These are phyloP conservation scores for Umbelopsis sp. DNA, from an alignment of 192 early-diverging fungal genomes.

Conservation along the genomic window DNA sequence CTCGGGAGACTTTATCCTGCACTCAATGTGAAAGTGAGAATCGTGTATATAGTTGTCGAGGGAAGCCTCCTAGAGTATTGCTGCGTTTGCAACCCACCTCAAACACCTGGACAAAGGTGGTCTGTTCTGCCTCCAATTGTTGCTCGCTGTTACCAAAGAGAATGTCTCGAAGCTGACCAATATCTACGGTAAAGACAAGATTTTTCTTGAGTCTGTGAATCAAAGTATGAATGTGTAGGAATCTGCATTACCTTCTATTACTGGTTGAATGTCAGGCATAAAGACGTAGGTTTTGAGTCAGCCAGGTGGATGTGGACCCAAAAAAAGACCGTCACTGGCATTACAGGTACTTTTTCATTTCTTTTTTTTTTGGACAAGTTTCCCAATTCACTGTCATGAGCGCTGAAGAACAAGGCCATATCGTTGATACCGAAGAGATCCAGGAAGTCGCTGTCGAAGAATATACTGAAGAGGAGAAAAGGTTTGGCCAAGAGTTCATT, in stretches of 20 bases:
- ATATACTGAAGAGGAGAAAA: slow-evolving; percentile 35
- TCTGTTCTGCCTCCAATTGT: not conserved
- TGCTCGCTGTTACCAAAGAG: not conserved
- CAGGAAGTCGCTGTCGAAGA: slow-evolving; percentile 20
- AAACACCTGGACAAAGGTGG: not conserved
- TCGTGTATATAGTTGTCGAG: not conserved
- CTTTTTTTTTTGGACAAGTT: not conserved
- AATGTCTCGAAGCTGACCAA: not conserved
- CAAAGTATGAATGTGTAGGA: not conserved
- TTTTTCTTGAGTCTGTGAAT: too few relatives aligned
- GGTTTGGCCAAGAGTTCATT: slow-evolving; percentile 28
- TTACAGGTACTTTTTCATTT: not conserved
- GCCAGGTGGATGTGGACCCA: not conserved
- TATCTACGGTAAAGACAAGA: not conserved
- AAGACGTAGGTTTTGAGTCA: not conserved
- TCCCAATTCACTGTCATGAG: not conserved
- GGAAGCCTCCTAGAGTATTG: not conserved
- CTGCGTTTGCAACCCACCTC: not conserved
- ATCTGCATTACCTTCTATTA: not conserved
- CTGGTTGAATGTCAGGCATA: slow-evolving; percentile 15
- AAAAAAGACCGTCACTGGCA: not conserved
- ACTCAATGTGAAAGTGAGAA: not conserved
- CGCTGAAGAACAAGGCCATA: not conserved
- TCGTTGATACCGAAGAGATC: not conserved
- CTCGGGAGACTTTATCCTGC: not conserved